Percentiles rank a stretch among this genome's conserved stretches.
phyloP scores from a whole-genome alignment of 179 eudicot species.

The Kewa caespitosa region DNA sequence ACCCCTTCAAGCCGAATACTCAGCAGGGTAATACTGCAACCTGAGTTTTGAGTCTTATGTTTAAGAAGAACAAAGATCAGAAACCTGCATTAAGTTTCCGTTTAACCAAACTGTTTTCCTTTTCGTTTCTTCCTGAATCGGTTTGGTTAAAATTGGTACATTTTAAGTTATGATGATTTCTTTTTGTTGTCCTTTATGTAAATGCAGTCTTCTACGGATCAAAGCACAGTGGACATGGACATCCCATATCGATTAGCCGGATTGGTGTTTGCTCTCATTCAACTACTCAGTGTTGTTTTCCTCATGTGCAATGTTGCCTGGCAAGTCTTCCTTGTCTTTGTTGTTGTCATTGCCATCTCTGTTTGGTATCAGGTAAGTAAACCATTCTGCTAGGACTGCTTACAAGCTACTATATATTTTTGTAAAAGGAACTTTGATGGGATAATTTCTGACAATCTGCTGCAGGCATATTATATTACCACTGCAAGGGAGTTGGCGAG shows the following conservation, averaged over 20 bases:
- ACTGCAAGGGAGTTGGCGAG: constrained; percentile 85
- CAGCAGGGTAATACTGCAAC: constrained; percentile 51
- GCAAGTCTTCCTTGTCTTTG: constrained; percentile 65
- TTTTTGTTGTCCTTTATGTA: neutral
- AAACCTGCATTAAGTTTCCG: no score
- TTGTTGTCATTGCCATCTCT: constrained; percentile 59
- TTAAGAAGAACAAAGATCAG: no score
- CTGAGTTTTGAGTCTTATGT: neutral
- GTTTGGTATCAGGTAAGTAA: constrained; percentile 72
- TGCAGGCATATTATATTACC: constrained; percentile 73
- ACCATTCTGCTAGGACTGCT: neutral
- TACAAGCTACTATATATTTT: neutral
- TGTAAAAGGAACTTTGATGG: neutral
- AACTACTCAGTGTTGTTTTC: constrained; percentile 63
- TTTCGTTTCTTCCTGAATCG: neutral
- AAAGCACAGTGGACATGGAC: constrained; percentile 81
- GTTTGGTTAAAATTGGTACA: no score
- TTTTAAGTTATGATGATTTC: neutral
- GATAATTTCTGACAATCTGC: constrained; percentile 1
- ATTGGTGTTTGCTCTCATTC: constrained; percentile 81
- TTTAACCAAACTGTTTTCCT: no score
- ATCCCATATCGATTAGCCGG: constrained; percentile 91
- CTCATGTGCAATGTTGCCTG: constrained; percentile 80
- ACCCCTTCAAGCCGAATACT: constrained; percentile 88
- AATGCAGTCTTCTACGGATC: constrained; percentile 85